phyloP scores from a whole-genome alignment of 345 rosid species.

The Adansonia digitata region DNA sequence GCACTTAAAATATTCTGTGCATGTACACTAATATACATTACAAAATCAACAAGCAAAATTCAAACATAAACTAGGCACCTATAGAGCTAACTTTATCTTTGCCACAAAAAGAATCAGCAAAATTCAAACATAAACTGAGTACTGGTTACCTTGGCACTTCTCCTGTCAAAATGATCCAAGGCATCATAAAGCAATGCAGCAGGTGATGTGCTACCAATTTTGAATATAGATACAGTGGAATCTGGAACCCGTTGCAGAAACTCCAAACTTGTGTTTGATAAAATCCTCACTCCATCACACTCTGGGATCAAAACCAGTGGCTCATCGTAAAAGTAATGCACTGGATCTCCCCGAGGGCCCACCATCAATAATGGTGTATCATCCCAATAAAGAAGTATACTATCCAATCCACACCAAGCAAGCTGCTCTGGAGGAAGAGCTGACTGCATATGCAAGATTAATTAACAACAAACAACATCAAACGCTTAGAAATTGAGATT shows the following conservation, averaged over 20 bases:
- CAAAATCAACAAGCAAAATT: not conserved
- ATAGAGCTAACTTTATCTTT: not conserved
- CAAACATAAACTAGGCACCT: not conserved
- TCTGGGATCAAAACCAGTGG: slow-evolving; percentile 84
- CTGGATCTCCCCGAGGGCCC: slow-evolving; percentile 80
- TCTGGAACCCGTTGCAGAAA: slow-evolving; percentile 94
- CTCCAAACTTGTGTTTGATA: slow-evolving; percentile 83
- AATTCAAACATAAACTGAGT: not conserved
- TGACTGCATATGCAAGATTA: slow-evolving; percentile 47
- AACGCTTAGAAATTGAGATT: not conserved
- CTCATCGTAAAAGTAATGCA: slow-evolving; percentile 80
- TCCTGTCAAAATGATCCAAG: slow-evolving; percentile 92
- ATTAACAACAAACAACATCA: not conserved
- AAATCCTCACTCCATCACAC: slow-evolving; percentile 94
- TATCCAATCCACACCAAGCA: slow-evolving; percentile 99
- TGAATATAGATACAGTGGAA: slow-evolving; percentile 88
- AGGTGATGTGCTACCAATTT: slow-evolving; percentile 96
- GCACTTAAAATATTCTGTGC: not conserved
- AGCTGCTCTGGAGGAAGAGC: slow-evolving; percentile 94
- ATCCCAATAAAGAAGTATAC: slow-evolving; percentile 87
- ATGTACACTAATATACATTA: not conserved
- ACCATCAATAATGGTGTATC: slow-evolving; percentile 84
- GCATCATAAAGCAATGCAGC: slow-evolving; percentile 89
- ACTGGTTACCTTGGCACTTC: slow-evolving; percentile 80
- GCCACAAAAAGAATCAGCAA: not conserved